These are phyloP conservation scores for Xylaria sp. DNA, from an alignment of 495 filamentous ascomycete genomes.

Conservation along the genomic window DNA sequence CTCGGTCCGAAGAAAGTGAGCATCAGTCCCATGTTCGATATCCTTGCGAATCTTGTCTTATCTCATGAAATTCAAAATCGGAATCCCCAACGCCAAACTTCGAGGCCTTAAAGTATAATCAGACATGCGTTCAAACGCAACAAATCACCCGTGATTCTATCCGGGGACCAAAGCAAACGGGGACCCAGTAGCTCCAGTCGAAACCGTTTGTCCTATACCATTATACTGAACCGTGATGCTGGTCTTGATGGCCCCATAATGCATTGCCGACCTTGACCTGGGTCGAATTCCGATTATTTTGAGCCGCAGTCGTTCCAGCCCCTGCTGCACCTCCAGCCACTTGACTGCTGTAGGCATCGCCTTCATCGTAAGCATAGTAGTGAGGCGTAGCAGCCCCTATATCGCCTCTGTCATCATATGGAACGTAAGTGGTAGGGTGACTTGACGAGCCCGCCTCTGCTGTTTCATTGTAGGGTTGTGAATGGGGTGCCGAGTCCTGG, in stretches of 20 bases:
- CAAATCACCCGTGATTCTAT: not conserved
- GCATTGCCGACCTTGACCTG: slow-evolving; percentile 38
- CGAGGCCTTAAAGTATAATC: slow-evolving; percentile 3
- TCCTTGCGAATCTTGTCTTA: slow-evolving; percentile 12
- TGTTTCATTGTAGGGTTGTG: slow-evolving; percentile 39
- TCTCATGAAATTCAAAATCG: slow-evolving; percentile 6
- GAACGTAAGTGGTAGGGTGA: slow-evolving; percentile 27
- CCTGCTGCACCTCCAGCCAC: slow-evolving; percentile 29
- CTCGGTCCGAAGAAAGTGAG: slow-evolving; percentile 8
- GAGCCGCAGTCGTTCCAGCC: slow-evolving; percentile 29
- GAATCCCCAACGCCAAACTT: slow-evolving; percentile 24
- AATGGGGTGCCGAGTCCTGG: slow-evolving; percentile 29
- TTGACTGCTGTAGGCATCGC: slow-evolving; percentile 16
- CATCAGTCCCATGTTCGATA: not conserved
- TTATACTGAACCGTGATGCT: not conserved
- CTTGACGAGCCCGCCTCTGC: slow-evolving; percentile 24
- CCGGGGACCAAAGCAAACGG: not conserved
- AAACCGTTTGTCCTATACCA: not conserved
- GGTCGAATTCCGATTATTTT: slow-evolving; percentile 31
- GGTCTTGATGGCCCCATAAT: slow-evolving; percentile 35
- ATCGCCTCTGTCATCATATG: slow-evolving; percentile 37
- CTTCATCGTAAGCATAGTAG: slow-evolving; percentile 32
- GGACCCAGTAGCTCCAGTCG: not conserved
- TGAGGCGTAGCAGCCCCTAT: slow-evolving; percentile 37
- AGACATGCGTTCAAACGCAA: slow-evolving; percentile 9